Conservation (phyloP, 2,329 filamentous ascomycete species). For the Aspergillus ibericus region DNA sequence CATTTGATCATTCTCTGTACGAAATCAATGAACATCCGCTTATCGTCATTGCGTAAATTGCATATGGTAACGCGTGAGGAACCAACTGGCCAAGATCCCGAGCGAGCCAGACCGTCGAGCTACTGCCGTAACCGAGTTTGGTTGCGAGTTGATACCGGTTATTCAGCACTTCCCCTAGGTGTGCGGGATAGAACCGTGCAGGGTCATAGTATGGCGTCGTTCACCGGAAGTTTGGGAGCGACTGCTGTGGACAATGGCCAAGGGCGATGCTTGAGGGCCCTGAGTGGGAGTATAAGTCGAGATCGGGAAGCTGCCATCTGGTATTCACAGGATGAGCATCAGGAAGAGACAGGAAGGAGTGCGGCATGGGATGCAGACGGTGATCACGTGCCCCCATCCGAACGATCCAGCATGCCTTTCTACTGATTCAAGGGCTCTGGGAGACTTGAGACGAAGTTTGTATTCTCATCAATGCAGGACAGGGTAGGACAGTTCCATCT, state of each 20-base stretch:
- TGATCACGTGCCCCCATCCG: too few species aligned
- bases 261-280: not conserved
- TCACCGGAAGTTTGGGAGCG: not conserved
- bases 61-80: conserved; percentile 6
- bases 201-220: not conserved
- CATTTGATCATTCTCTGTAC: conserved; percentile 33
- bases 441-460: too few species aligned
- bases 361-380: too few species aligned
- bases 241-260: not conserved
- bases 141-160: not conserved
- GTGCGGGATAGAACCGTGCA: not conserved
- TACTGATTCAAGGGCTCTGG: too few species aligned
- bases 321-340: too few species aligned
- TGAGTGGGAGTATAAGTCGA: too few species aligned
- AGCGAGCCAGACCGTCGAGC: conserved; percentile 29
- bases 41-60: conserved; percentile 28
- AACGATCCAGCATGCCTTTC: too few species aligned
- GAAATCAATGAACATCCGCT: conserved; percentile 32
- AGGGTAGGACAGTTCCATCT: too few species aligned
- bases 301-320: too few species aligned
- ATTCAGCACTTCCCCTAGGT: not conserved
- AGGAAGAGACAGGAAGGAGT: too few species aligned
- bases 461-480: too few species aligned
- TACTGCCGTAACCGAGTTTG: not conserved
- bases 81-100: conserved; percentile 27